Conservation (phyloP, 768 basidiomycete species). For the Leccinum subtestaceum region DNA sequence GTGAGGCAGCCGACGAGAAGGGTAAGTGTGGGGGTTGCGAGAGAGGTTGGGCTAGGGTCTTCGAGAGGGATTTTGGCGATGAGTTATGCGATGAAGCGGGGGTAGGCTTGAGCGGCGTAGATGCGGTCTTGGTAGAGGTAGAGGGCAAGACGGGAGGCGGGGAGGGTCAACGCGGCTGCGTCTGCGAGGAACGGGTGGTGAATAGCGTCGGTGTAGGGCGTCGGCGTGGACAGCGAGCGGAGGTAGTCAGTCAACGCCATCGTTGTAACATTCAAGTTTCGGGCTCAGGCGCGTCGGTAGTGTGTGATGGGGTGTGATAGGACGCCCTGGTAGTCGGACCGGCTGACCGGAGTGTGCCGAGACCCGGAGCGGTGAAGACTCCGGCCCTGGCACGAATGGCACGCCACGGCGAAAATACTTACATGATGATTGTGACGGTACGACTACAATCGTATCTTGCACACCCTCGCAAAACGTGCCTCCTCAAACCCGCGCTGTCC, state of each 20-base stretch:
- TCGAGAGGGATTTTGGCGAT: constrained; percentile 55
- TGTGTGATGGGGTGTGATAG: too few species aligned
- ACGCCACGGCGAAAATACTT: too few species aligned
- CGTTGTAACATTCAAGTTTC: not conserved
- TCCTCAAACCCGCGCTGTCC: constrained; percentile 14
- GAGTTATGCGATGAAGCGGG: constrained; percentile 65
- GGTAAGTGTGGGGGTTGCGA: constrained; percentile 38
- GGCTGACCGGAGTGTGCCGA: too few species aligned
- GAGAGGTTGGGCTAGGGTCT: not conserved
- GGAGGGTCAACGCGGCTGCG: constrained; percentile 53
- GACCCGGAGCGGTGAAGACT: too few species aligned
- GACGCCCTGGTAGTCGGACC: too few species aligned
- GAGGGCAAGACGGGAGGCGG: constrained; percentile 45
- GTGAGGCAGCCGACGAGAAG: constrained; percentile 51
- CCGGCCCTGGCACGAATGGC: too few species aligned
- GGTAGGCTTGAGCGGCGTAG: constrained; percentile 74
- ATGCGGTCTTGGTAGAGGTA: constrained; percentile 74
- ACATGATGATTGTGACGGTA: too few species aligned
- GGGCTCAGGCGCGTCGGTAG: too few species aligned
- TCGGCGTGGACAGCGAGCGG: constrained; percentile 32
- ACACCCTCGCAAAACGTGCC: constrained; percentile 33
- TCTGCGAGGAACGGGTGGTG: constrained; percentile 57
- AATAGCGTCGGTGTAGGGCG: constrained; percentile 47
- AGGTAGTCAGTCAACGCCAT: constrained; percentile 32
- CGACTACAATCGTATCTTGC: constrained; percentile 8